Evolutionary conservation across 2,329 filamentous ascomycete species (phyloP).

Genomic region (Penicillium sclerotiorum): DNA sequence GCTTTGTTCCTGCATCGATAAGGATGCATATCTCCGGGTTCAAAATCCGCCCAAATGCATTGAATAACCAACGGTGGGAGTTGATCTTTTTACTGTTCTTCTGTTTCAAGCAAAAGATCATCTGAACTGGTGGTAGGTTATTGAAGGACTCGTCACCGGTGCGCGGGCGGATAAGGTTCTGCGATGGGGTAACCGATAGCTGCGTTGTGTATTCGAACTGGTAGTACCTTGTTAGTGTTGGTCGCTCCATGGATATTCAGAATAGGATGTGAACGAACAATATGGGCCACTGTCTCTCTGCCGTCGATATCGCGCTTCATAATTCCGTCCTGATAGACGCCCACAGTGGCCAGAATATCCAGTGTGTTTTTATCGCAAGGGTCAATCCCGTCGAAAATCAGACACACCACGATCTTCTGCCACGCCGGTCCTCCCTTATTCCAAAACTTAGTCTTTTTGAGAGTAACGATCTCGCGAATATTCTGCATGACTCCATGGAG

Average conservation of each 20-base stretch:
- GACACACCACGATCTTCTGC: constrained; percentile 7
- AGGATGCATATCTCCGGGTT: constrained; percentile 8
- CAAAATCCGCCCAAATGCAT: constrained; percentile 6
- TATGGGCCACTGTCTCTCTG: constrained; percentile 9
- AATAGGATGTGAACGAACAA: neutral
- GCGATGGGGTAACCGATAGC: constrained; percentile 3
- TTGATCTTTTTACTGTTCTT: constrained; percentile 6
- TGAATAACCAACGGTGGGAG: constrained; percentile 9
- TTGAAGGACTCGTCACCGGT: neutral
- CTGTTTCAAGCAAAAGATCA: constrained; percentile 10
- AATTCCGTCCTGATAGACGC: constrained; percentile 8
- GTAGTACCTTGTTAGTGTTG: neutral
- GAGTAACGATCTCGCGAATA: constrained; percentile 1
- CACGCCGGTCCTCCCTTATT: constrained; percentile 8
- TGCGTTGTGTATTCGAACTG: constrained; percentile 9
- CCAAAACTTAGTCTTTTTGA: constrained; percentile 9
- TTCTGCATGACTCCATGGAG: constrained; percentile 9
- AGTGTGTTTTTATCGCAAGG: constrained; percentile 8
- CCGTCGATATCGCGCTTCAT: constrained; percentile 7
- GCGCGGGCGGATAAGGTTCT: constrained; percentile 2
- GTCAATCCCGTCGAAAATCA: constrained; percentile 4
- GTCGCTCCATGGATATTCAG: neutral
- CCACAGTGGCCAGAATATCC: constrained; percentile 6
- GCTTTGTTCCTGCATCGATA: constrained; percentile 8
- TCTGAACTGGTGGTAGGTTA: constrained; percentile 6